phyloP scores from a whole-genome alignment of 1,139 yeast genomes.

The Zygotorulaspora mrakii region DNA sequence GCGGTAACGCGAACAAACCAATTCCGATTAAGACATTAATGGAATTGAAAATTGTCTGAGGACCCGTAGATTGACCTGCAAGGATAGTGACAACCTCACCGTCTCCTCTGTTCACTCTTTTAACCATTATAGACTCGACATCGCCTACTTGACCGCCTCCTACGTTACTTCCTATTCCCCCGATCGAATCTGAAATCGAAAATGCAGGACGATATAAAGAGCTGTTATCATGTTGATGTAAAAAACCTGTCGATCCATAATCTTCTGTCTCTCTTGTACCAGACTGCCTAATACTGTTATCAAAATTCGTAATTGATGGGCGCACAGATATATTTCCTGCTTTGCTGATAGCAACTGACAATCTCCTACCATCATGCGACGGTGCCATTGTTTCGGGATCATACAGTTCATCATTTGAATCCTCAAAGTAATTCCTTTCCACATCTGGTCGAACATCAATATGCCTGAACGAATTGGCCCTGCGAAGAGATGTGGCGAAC shows the following conservation, averaged over 20 bases:
- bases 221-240: constrained; percentile 28
- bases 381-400: constrained; percentile 74
- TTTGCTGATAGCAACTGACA: constrained; percentile 48
- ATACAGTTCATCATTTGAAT: constrained; percentile 56
- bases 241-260: constrained; percentile 33
- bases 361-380: constrained; percentile 56
- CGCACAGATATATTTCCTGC: constrained; percentile 25
- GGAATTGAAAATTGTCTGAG: constrained; percentile 85
- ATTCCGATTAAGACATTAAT: constrained; percentile 83
- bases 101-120: constrained; percentile 64
- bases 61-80: constrained; percentile 80
- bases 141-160: constrained; percentile 26
- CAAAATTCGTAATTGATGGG: constrained; percentile 27
- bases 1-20: constrained; percentile 78
- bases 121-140: constrained; percentile 47
- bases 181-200: constrained; percentile 27
- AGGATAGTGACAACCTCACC: constrained; percentile 73
- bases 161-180: constrained; percentile 23
- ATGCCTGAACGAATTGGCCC: constrained; percentile 70
- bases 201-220: constrained; percentile 24
- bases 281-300: constrained; percentile 21
- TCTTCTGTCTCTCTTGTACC: constrained; percentile 22
- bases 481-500: constrained; percentile 71
- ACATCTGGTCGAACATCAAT: constrained; percentile 45
- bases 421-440: constrained; percentile 48